Evolutionary conservation across 2,329 filamentous ascomycete genomes (phyloP).

Genomic region (Colletotrichum shisoi): DNA sequence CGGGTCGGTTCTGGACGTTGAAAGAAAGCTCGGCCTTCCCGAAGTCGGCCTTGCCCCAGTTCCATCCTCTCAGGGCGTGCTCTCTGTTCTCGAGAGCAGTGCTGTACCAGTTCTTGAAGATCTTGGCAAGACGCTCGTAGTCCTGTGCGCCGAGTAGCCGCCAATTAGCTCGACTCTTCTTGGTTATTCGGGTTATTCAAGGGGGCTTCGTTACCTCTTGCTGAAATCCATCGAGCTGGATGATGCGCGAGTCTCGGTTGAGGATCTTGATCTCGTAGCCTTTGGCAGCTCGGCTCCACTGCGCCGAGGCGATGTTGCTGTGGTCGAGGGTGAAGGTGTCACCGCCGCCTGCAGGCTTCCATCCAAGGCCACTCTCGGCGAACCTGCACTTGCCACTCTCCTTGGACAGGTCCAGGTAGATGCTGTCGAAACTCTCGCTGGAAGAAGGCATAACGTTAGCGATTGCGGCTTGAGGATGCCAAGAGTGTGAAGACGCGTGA

Average conservation of each 20-base stretch:
- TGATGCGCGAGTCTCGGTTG: slow-evolving; percentile 81
- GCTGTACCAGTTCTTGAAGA: slow-evolving; percentile 99
- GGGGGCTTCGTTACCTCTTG: slow-evolving; percentile 68
- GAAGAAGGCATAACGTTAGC: slow-evolving; percentile 30
- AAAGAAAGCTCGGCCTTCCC: slow-evolving; percentile 93
- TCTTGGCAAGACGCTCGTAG: slow-evolving; percentile 86
- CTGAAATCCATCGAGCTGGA: slow-evolving; percentile 94
- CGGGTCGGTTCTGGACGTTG: slow-evolving; percentile 94
- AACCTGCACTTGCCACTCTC: slow-evolving; percentile 93
- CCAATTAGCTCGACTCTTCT: slow-evolving; percentile 1
- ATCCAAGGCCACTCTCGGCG: slow-evolving; percentile 91
- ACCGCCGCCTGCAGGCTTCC: slow-evolving; percentile 87
- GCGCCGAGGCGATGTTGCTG: slow-evolving; percentile 82
- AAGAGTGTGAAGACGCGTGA: background rate
- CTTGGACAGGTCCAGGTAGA: slow-evolving; percentile 94
- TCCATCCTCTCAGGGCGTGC: slow-evolving; percentile 95
- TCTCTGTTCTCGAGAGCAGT: slow-evolving; percentile 91
- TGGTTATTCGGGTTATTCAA: slow-evolving; percentile 33
- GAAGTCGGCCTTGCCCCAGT: slow-evolving; percentile 99
- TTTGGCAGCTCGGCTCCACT: slow-evolving; percentile 93
- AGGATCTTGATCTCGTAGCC: slow-evolving; percentile 94
- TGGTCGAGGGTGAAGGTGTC: slow-evolving; percentile 94
- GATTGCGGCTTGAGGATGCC: background rate
- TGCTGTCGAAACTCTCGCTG: slow-evolving; percentile 94
- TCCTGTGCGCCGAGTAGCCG: slow-evolving; percentile 61